A percentile compares a stretch with the other conserved stretches of the same genome.
Evolutionary conservation across 192 early-diverging fungal genomes (phyloP).

Genomic region (Backusella circina): DNA sequence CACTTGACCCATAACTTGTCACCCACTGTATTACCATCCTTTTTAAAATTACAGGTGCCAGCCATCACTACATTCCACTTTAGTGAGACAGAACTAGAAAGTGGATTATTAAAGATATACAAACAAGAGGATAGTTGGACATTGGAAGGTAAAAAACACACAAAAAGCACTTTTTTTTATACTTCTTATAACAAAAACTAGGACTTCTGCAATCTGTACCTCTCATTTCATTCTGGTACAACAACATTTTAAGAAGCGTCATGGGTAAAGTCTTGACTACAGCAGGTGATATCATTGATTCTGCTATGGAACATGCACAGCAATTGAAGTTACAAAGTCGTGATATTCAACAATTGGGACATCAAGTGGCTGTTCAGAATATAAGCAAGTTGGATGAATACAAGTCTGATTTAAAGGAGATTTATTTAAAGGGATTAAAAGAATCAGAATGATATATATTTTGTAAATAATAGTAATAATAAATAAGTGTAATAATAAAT

Average conservation of each 20-base stretch:
- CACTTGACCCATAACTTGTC: slow-evolving; percentile 47
- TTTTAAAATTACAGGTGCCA: slow-evolving; percentile 44
- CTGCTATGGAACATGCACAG: slow-evolving; percentile 34
- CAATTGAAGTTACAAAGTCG: slow-evolving; percentile 22
- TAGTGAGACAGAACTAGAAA: slow-evolving; percentile 38
- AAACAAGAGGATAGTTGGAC: slow-evolving; percentile 58
- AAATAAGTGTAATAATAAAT: background rate
- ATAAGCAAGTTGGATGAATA: slow-evolving; percentile 29
- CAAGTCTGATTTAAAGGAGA: slow-evolving; percentile 20
- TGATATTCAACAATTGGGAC: slow-evolving; percentile 31
- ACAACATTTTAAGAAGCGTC: slow-evolving; percentile 45
- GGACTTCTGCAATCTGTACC: slow-evolving; percentile 51
- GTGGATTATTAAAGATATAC: slow-evolving; percentile 44
- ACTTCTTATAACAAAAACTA: background rate
- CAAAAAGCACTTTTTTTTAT: background rate
- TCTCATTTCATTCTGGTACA: slow-evolving; percentile 55
- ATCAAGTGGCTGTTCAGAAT: slow-evolving; percentile 25
- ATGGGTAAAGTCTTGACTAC: slow-evolving; percentile 44
- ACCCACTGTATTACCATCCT: slow-evolving; percentile 45
- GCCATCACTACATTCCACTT: slow-evolving; percentile 50
- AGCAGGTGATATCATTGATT: slow-evolving; percentile 46
- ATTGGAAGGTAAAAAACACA: slow-evolving; percentile 40
- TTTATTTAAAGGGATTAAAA: slow-evolving; percentile 15
- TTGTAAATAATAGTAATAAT: background rate
- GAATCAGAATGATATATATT: slow-evolving; percentile 1